phyloP scores from a whole-genome alignment of 208 protist species.

The Leishmania mexicana region DNA sequence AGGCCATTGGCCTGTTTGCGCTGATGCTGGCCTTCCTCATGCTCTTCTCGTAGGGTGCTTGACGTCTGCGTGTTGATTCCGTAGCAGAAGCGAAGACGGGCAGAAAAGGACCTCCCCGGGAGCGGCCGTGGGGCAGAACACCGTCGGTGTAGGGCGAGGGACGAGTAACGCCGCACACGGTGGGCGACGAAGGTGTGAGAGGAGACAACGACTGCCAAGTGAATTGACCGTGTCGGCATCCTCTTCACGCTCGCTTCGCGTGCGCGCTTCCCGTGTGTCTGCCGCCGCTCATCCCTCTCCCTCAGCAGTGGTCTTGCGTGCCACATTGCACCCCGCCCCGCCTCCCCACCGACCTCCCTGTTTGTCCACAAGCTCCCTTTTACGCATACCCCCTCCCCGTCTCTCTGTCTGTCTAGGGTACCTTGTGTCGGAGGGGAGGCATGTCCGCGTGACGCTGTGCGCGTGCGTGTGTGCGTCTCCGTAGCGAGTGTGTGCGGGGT shows the following conservation, averaged over 20 bases:
- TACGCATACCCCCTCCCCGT: background rate
- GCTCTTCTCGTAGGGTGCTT: constrained; percentile 85
- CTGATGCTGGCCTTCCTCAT: constrained; percentile 94
- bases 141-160: background rate
- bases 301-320: background rate
- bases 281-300: background rate
- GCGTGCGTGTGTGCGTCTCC: background rate
- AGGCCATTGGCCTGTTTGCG: constrained; percentile 92
- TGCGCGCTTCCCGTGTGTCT: background rate
- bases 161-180: background rate
- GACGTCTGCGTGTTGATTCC: background rate
- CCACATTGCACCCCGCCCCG: background rate
- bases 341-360: background rate
- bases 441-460: background rate
- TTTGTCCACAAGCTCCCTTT: background rate
- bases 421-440: background rate
- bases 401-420: background rate
- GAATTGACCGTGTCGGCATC: background rate
- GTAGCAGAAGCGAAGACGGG: background rate
- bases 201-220: background rate
- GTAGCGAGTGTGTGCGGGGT: background rate
- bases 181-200: background rate
- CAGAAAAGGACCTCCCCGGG: too few species aligned
- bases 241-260: background rate
- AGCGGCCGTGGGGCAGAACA: background rate